Conservation (phyloP, 805 yeast species). For the Candida maesae region DNA sequence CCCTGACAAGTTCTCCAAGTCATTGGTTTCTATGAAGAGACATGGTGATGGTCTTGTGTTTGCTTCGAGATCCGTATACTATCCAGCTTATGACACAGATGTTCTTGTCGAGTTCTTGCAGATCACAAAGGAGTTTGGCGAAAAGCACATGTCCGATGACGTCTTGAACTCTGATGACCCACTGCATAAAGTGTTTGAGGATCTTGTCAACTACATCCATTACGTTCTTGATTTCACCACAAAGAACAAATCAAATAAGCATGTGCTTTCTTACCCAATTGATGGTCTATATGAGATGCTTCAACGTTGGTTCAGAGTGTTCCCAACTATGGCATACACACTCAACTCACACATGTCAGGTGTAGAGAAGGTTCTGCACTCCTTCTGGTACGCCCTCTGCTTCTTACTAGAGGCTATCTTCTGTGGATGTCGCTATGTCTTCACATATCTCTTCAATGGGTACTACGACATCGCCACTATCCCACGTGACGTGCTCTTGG, state of each 20-base stretch:
- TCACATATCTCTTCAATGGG: slow-evolving; percentile 23
- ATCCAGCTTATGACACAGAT: slow-evolving; percentile 20
- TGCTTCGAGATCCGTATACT: slow-evolving; percentile 17
- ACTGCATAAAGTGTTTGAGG: background rate
- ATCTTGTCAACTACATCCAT: slow-evolving; percentile 10
- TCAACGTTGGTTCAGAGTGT: slow-evolving; percentile 14
- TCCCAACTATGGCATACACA: slow-evolving; percentile 19
- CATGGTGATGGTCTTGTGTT: slow-evolving; percentile 21
- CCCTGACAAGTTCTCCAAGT: slow-evolving; percentile 15
- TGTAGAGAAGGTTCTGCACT: slow-evolving; percentile 16
- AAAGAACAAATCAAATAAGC: slow-evolving; percentile 8
- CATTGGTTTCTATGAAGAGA: slow-evolving; percentile 8
- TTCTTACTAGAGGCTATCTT: slow-evolving; percentile 18
- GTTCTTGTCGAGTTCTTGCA: slow-evolving; percentile 19
- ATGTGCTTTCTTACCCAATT: slow-evolving; percentile 20
- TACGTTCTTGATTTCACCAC: slow-evolving; percentile 9
- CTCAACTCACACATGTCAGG: slow-evolving; percentile 12
- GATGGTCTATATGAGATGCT: slow-evolving; percentile 12
- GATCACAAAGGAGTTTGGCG: slow-evolving; percentile 19
- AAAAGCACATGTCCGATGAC: slow-evolving; percentile 9
- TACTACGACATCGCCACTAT: slow-evolving; percentile 13
- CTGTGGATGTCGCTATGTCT: slow-evolving; percentile 19
- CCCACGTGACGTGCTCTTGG: slow-evolving; percentile 8
- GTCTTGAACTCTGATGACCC: slow-evolving; percentile 2
- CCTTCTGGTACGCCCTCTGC: slow-evolving; percentile 18